Evolutionary conservation across 2,329 filamentous ascomycete species (phyloP).

Genomic region (Dactylellina leptospora): DNA sequence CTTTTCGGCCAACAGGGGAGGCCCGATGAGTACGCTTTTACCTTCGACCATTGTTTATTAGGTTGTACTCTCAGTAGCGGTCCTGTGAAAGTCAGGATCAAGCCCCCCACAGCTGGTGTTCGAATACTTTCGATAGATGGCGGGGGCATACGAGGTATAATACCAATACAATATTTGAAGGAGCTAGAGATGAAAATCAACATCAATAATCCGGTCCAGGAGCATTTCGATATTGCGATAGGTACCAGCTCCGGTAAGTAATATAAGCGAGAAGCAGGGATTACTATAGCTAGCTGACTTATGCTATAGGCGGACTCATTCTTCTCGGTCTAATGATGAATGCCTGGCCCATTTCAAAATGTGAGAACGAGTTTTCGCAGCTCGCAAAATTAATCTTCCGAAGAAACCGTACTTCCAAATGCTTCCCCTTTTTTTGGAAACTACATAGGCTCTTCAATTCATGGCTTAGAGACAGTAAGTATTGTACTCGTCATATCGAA

Average conservation of each 20-base stretch:
- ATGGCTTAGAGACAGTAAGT: constrained; percentile 18
- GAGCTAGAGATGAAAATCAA: constrained; percentile 13
- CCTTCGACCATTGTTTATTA: constrained; percentile 7
- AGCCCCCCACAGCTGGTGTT: constrained; percentile 6
- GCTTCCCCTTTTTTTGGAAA: constrained; percentile 4
- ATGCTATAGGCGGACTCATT: constrained; percentile 10
- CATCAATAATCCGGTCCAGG: neutral
- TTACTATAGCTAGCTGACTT: neutral
- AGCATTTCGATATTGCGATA: constrained; percentile 26
- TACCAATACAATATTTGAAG: constrained; percentile 11
- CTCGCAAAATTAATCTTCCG: constrained; percentile 5
- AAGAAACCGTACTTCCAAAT: neutral
- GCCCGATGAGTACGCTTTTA: neutral
- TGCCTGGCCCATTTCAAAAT: constrained; percentile 10
- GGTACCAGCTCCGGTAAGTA: constrained; percentile 13
- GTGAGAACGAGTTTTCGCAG: constrained; percentile 1
- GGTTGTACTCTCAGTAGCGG: neutral
- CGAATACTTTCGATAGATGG: constrained; percentile 19
- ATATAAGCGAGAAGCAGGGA: neutral
- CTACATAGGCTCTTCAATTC: constrained; percentile 7
- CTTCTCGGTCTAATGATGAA: constrained; percentile 23
- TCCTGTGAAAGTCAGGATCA: neutral
- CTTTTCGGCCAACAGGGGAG: neutral
- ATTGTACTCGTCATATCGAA: constrained; percentile 13
- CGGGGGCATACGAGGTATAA: constrained; percentile 16